These are phyloP conservation scores for Asterophora lycoperdoides DNA, from an alignment of 768 basidiomycete genomes.

Conservation along the genomic window DNA sequence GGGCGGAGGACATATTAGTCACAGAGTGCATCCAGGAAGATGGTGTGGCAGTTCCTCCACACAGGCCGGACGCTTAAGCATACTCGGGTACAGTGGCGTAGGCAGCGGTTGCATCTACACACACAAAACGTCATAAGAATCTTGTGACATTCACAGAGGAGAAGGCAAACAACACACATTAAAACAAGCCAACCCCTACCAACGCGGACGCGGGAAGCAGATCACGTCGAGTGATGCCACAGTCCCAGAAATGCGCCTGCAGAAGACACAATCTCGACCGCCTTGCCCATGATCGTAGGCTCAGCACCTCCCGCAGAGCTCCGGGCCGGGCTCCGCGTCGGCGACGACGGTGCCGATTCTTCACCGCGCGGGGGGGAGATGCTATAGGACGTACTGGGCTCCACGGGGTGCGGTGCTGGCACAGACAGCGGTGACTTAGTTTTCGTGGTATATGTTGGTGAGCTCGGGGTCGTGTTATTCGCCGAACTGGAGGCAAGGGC, in stretches of 20 bases:
- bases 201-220: too few species aligned
- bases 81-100: not conserved
- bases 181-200: not conserved
- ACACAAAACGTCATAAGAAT: not conserved
- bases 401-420: constrained; percentile 26
- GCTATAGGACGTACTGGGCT: constrained; percentile 34
- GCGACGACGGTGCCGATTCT: constrained; percentile 13
- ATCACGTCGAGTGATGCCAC: constrained; percentile 27
- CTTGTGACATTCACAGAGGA: not conserved
- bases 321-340: constrained; percentile 3
- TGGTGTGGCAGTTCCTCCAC: not conserved
- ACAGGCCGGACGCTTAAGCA: not conserved
- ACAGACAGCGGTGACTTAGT: constrained; percentile 28
- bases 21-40: not conserved
- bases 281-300: constrained; percentile 40
- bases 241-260: constrained; percentile 74
- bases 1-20: not conserved
- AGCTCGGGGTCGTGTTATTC: too few species aligned
- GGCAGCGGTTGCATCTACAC: not conserved
- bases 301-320: constrained; percentile 18
- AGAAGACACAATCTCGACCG: constrained; percentile 76
- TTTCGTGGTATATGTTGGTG: constrained; percentile 16
- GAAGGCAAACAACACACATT: constrained; percentile 4
- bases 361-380: constrained; percentile 20
- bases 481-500: not conserved